Conservation (phyloP, 495 filamentous ascomycete genomes). For the Pyronema omphalodes region DNA sequence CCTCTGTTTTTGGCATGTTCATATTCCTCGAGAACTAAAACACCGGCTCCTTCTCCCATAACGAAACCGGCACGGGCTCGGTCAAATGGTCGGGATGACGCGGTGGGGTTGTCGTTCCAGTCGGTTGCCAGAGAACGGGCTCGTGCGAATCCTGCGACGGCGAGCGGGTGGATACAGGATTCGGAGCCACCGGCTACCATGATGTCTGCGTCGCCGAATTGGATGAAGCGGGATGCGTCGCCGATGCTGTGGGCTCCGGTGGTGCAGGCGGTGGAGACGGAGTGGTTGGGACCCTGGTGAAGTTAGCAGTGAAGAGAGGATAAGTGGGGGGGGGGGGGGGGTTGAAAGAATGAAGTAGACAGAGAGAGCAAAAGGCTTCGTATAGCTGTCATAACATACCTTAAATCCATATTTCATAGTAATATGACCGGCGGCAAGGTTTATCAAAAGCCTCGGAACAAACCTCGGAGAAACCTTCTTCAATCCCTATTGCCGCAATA, state of each 20-base stretch:
- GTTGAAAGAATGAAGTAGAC: not conserved
- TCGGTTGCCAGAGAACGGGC: constrained; percentile 66
- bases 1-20: constrained; percentile 67
- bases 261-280: constrained; percentile 84
- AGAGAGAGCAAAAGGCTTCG: not conserved
- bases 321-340: not conserved
- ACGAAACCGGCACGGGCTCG: constrained; percentile 68
- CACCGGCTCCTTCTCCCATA: constrained; percentile 77
- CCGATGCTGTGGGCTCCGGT: constrained; percentile 89
- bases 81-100: constrained; percentile 78
- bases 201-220: constrained; percentile 73
- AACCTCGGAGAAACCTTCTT: constrained; percentile 84
- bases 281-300: constrained; percentile 64
- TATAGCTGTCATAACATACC: constrained; percentile 22
- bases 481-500: constrained; percentile 36
- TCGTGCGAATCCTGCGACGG: constrained; percentile 77
- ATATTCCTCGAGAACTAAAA: constrained; percentile 75
- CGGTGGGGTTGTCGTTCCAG: constrained; percentile 55
- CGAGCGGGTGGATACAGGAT: constrained; percentile 87
- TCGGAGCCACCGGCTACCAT: constrained; percentile 92
- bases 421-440: constrained; percentile 83
- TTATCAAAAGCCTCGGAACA: constrained; percentile 81
- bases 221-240: constrained; percentile 79
- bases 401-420: constrained; percentile 83
- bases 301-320: not conserved